Conservation (phyloP, 2,329 filamentous ascomycete genomes). For the Leptographium lundbergii region DNA sequence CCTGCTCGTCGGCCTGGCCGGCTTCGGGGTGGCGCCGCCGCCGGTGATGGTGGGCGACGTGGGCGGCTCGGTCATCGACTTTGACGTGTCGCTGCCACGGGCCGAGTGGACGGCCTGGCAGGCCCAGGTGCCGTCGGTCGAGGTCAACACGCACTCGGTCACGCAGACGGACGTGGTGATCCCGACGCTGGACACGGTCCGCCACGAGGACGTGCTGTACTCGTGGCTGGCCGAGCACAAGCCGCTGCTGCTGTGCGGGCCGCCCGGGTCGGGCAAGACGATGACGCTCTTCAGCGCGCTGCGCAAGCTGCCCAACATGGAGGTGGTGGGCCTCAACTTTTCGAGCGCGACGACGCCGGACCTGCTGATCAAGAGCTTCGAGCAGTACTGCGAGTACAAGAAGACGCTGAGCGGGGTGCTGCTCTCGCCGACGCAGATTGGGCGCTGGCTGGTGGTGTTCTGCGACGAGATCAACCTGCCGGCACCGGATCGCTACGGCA, state of each 20-base stretch:
- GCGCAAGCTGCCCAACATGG: constrained; percentile 95
- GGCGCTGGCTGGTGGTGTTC: constrained; percentile 95
- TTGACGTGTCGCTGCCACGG: constrained; percentile 75
- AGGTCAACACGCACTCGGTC: constrained; percentile 96
- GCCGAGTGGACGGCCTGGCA: constrained; percentile 91
- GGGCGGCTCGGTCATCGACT: constrained; percentile 71
- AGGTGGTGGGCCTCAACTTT: constrained; percentile 97
- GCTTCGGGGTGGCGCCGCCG: constrained; percentile 59
- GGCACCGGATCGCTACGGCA: constrained; percentile 93
- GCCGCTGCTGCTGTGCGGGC: constrained; percentile 88
- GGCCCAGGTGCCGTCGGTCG: constrained; percentile 82
- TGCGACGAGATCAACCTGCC: constrained; percentile 99
- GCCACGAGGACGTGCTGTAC: constrained; percentile 97
- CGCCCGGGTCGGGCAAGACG: constrained; percentile 96
- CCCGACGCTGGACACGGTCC: constrained; percentile 90
- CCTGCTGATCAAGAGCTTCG: constrained; percentile 95
- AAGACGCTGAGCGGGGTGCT: constrained; percentile 95
- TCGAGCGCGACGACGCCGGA: constrained; percentile 97
- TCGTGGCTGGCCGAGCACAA: constrained; percentile 99
- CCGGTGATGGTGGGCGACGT: constrained; percentile 36
- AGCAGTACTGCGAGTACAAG: constrained; percentile 99
- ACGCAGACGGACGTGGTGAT: constrained; percentile 98
- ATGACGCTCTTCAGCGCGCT: constrained; percentile 99
- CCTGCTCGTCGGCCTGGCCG: constrained; percentile 67
- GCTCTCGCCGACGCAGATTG: constrained; percentile 90